Evolutionary conservation across 441 rosid species (phyloP), one percentile per base, ranked within the genome.

Genomic region (Arabidopsis hybrid): DNA sequence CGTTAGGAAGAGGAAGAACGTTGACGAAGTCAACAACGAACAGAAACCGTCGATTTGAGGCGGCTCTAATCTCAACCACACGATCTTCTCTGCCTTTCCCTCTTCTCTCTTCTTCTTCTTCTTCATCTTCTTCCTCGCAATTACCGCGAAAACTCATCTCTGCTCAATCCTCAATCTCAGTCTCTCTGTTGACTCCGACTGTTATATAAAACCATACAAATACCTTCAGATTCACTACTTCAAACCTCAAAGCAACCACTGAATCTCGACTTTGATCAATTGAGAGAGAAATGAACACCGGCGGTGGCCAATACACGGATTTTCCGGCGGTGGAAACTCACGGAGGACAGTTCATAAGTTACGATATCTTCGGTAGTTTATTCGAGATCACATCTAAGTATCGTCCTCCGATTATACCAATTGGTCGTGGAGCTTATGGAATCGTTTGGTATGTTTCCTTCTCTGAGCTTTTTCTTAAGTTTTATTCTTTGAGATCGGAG

Each of bases 381-480:
- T 93, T 95, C 43, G 96, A 95, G 70, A 83, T 91, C 73, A 88
- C 99, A 9, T 56, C 92, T 67, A 95, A 93, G 83, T 95, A 95
- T 77, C 91, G 85, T 53, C 87, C 95, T 73, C 98, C 99, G 73
- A 95, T 95, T 83, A 79, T 70, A 75, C 98, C 99, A 9, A 89
- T 95, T 70, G 99, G 99, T 10, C 97, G 98, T 9, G 99, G 99
- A 45, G 98, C 99, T 6, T 95, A 89, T 60, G 98, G 99, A 21
- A 87, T 95, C 84, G 98, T 95, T 69, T 95, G 98, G 99, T 95
- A 89, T 51, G 81, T 55, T 36, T 46, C 3, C 0, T 18, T 8
- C 11, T 4, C 39, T 17, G 40, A 36, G 32, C 32, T 29, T 18
- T 3, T 5, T 46, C 7, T 42, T 3, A 1, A 12, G 50, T 10